Conservation (phyloP, 2,329 filamentous ascomycete genomes). For the Colletotrichum tabaci region DNA sequence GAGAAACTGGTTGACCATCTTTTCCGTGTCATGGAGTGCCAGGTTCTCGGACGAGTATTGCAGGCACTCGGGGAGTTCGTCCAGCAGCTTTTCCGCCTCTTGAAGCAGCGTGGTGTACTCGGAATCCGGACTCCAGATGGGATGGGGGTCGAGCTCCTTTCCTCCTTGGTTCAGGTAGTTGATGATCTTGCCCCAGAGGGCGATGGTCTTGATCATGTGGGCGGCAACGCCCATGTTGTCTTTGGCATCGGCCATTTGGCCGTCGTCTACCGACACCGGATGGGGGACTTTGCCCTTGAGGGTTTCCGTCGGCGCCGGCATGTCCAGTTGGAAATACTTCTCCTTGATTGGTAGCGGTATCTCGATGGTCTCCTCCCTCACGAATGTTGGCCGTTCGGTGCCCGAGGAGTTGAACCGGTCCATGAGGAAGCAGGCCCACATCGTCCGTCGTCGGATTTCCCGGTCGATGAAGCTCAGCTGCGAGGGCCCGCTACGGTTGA, state of each 20-base stretch:
- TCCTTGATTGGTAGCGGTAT: slow-evolving; percentile 94
- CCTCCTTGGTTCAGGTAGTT: slow-evolving; percentile 93
- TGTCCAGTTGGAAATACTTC: slow-evolving; percentile 90
- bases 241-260: slow-evolving; percentile 75
- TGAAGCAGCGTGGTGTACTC: slow-evolving; percentile 79
- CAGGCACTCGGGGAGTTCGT: slow-evolving; percentile 79
- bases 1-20: slow-evolving; percentile 90
- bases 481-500: slow-evolving; percentile 72
- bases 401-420: slow-evolving; percentile 98
- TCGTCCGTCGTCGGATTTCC: slow-evolving; percentile 91
- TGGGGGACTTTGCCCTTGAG: slow-evolving; percentile 80
- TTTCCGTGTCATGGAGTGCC: slow-evolving; percentile 85
- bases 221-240: slow-evolving; percentile 96
- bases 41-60: slow-evolving; percentile 86
- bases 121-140: slow-evolving; percentile 88
- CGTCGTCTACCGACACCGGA: slow-evolving; percentile 73
- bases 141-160: slow-evolving; percentile 81
- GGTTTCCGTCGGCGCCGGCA: slow-evolving; percentile 88
- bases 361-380: slow-evolving; percentile 89
- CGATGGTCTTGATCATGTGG: slow-evolving; percentile 87
- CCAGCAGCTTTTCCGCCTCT: slow-evolving; percentile 79
- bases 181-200: slow-evolving; percentile 91
- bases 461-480: slow-evolving; percentile 91
- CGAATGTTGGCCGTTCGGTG: slow-evolving; percentile 91
- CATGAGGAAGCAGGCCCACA: slow-evolving; percentile 99